Conservation (phyloP, 129 eudicot genomes). For the Solidago caesia region DNA sequence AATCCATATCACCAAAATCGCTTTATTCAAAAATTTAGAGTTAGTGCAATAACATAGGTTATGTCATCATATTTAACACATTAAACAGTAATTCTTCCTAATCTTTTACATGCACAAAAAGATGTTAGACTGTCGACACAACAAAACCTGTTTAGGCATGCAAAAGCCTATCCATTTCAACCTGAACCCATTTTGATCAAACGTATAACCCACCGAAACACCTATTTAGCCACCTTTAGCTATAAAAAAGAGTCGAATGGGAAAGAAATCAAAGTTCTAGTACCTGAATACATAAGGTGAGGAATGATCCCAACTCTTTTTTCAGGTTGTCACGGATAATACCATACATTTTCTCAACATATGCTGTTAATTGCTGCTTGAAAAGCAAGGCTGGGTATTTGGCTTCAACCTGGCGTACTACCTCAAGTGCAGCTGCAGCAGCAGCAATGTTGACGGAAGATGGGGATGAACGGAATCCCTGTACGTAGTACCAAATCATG, state of each 20-base stretch:
- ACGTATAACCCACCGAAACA: not conserved
- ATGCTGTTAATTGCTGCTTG: slow-evolving; percentile 92
- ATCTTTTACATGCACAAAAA: not conserved
- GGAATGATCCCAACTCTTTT: slow-evolving; percentile 73
- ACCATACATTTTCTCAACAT: slow-evolving; percentile 90
- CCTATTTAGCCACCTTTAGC: not conserved
- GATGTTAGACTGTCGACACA: not conserved
- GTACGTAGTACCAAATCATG: slow-evolving; percentile 21
- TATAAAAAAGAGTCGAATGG: not conserved
- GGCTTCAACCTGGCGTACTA: slow-evolving; percentile 89
- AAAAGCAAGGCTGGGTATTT: slow-evolving; percentile 95
- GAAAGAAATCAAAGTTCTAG: slow-evolving; percentile 1
- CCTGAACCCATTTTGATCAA: not conserved
- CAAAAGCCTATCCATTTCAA: not conserved
- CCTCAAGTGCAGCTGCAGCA: slow-evolving; percentile 77
- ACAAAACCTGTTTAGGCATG: not conserved
- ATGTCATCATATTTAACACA: not conserved
- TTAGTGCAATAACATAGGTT: not conserved
- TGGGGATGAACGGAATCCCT: slow-evolving; percentile 93
- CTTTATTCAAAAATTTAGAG: no score
- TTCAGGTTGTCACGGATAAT: slow-evolving; percentile 93
- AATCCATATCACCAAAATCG: no score
- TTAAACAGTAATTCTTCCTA: not conserved
- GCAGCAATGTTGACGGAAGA: slow-evolving; percentile 68
- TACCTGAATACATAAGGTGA: slow-evolving; percentile 88